These are phyloP conservation scores for Exobasidium cylindrosporum DNA, from an alignment of 1,284 basidiomycete genomes.

Conservation along the genomic window DNA sequence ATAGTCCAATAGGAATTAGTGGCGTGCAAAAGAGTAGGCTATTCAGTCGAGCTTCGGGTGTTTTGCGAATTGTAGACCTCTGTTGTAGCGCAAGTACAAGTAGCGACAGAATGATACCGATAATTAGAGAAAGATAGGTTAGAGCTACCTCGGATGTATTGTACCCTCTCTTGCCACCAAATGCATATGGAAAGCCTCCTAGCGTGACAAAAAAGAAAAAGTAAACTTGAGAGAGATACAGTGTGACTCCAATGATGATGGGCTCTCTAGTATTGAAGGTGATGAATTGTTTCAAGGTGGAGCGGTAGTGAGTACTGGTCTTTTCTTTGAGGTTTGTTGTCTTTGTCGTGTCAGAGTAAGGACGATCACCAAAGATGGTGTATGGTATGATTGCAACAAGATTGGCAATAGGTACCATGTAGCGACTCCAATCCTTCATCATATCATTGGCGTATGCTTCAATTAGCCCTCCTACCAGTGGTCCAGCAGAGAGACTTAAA, in stretches of 20 bases:
- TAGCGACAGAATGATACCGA: neutral
- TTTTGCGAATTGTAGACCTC: neutral
- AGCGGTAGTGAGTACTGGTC: neutral
- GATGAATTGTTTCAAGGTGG: neutral
- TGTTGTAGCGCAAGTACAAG: neutral
- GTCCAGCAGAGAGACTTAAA: neutral
- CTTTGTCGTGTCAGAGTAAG: too few relatives aligned
- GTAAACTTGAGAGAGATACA: neutral
- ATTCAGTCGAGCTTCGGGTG: neutral
- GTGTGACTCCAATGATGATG: neutral
- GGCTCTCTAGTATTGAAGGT: neutral
- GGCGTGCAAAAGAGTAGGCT: neutral
- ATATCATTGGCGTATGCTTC: neutral
- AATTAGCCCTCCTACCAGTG: neutral
- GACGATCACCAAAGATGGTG: neutral
- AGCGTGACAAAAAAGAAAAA: neutral
- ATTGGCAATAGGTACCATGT: neutral
- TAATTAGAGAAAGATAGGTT: neutral
- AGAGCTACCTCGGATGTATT: neutral
- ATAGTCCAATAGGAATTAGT: conserved; percentile 24
- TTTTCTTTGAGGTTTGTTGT: too few relatives aligned
- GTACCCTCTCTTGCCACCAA: neutral
- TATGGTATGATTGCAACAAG: neutral
- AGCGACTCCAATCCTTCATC: neutral
- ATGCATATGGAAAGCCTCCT: neutral